phyloP scores from a whole-genome alignment of 2,329 filamentous ascomycete genomes.

The Colletotrichum liriopes region DNA sequence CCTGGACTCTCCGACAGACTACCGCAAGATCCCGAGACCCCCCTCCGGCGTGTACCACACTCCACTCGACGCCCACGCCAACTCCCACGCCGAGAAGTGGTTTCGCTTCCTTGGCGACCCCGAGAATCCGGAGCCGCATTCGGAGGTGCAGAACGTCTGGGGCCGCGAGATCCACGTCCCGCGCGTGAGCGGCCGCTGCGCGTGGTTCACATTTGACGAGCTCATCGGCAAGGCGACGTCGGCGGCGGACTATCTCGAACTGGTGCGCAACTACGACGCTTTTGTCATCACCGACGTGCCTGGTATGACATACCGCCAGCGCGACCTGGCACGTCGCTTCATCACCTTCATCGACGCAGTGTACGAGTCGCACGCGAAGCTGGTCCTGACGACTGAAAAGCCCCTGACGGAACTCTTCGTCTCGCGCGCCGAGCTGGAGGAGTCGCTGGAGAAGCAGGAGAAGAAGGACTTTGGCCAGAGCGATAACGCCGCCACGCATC shows the following conservation, averaged over 20 bases:
- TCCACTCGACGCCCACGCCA: conserved; percentile 83
- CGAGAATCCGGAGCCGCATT: conserved; percentile 80
- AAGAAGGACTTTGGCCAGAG: conserved; percentile 54
- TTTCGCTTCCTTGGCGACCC: conserved; percentile 94
- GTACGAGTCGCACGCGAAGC: conserved; percentile 93
- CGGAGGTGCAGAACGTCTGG: conserved; percentile 89
- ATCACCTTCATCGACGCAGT: conserved; percentile 98
- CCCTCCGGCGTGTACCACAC: conserved; percentile 95
- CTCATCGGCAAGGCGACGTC: conserved; percentile 90
- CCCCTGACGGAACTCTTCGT: conserved; percentile 90
- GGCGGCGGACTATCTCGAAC: conserved; percentile 94
- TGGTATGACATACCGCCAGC: conserved; percentile 88
- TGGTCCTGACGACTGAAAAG: conserved; percentile 91
- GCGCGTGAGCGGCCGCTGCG: conserved; percentile 87
- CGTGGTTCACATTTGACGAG: conserved; percentile 93
- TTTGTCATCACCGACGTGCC: conserved; percentile 95
- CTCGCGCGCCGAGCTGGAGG: conserved; percentile 77
- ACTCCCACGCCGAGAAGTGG: conserved; percentile 92
- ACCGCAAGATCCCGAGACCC: conserved; percentile 95
- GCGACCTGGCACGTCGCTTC: conserved; percentile 91
- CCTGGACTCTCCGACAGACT: conserved; percentile 94
- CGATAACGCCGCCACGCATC: conserved; percentile 80
- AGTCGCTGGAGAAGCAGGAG: conserved; percentile 64
- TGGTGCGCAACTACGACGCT: conserved; percentile 90
- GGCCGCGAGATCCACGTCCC: conserved; percentile 92